Base-by-base conservation (phyloP, 2,329 filamentous ascomycete species). In the Fusarium sp. region DNA sequence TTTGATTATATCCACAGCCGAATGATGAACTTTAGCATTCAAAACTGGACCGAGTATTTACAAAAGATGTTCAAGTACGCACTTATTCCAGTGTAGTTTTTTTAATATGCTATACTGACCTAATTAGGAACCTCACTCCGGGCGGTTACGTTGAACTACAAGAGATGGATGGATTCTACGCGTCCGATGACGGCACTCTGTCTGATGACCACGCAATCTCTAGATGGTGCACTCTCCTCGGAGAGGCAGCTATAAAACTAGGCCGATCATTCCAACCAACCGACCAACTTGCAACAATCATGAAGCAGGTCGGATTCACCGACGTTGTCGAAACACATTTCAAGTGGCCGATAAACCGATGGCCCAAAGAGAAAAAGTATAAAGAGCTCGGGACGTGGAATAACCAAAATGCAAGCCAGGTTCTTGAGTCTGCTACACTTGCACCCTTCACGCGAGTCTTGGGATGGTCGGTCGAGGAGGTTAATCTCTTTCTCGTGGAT, bases 21-120 rank as follows among this genome's bases (percentile, higher is more conserved):
- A 29, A 38, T 58, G 31, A 58, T 58, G 54, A 58, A 58, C 35
- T 58, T 58, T n/a, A 58, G 54, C 4, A 37, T 58, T 10, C 31
- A 24, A 5, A 58, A 58, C 22, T 58, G 34, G 54, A 14, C 20
- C 16, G 54, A 40, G 22, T 58, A 58, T 27, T 8, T 58, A 4
- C 14, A 27, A 40, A 58, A 58, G 11, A 38, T 22, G 14, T n/a
- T 58, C 54, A 20, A 38, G 54, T 58, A 40, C 10, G 54, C n/a
- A 16, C 8, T 24, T 4, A 10, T 34, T 9, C 10, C 1, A 2
- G 5, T 10, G 1, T 27, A 2, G 10, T 10, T 0, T 27, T n/a
- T 18, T 29, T 5, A 1, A 27, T 11, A 1, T 58, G 22, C 16
- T 1, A 40, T 22, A 16, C 22, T 58, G 18, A 58, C 22, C 18